A percentile compares a stretch with the other conserved stretches of the same genome.
These are phyloP conservation scores for Hysterium pulicare DNA, from an alignment of 2,329 filamentous ascomycete species.

Conservation along the genomic window DNA sequence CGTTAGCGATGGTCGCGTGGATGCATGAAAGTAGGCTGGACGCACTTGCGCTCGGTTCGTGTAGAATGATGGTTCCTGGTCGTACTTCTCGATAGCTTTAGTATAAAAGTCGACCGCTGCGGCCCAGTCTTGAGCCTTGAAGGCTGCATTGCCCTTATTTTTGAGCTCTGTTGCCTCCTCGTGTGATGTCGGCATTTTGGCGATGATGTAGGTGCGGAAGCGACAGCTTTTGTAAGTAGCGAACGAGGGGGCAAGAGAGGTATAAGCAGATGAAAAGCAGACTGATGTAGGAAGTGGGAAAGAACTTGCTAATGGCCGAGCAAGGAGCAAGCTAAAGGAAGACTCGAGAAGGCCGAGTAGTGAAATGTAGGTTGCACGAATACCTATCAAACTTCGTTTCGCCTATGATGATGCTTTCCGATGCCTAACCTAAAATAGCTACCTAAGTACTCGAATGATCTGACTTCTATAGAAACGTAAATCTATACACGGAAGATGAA, in stretches of 20 bases:
- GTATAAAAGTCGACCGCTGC: slow-evolving; percentile 78
- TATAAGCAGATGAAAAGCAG: too few species aligned
- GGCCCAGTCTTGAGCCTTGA: slow-evolving; percentile 81
- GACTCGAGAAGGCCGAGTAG: too few species aligned
- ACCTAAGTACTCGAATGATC: too few species aligned
- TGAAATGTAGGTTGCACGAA: too few species aligned
- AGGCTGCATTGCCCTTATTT: slow-evolving; percentile 91
- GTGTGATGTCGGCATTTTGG: slow-evolving; percentile 38
- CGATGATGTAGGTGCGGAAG: background rate
- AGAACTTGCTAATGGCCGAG: too few species aligned
- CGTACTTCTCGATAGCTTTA: slow-evolving; percentile 80
- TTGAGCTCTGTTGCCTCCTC: slow-evolving; percentile 81
- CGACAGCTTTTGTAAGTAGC: background rate
- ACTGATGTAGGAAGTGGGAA: too few species aligned
- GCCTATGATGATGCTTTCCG: too few species aligned
- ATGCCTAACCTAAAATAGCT: too few species aligned
- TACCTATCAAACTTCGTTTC: too few species aligned
- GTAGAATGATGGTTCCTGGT: slow-evolving; percentile 83
- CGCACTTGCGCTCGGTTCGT: slow-evolving; percentile 91
- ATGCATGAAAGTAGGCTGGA: slow-evolving; percentile 13
- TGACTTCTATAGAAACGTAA: too few species aligned
- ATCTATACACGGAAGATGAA: too few species aligned
- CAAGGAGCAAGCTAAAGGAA: too few species aligned
- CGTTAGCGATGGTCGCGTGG: slow-evolving; percentile 24
- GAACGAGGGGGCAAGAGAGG: slow-evolving; percentile 11